Percentiles rank a stretch among this genome's conserved stretches.
These are phyloP conservation scores for Vitis hybrid DNA, from an alignment of 177 flowering plant species.

Conservation along the genomic window DNA sequence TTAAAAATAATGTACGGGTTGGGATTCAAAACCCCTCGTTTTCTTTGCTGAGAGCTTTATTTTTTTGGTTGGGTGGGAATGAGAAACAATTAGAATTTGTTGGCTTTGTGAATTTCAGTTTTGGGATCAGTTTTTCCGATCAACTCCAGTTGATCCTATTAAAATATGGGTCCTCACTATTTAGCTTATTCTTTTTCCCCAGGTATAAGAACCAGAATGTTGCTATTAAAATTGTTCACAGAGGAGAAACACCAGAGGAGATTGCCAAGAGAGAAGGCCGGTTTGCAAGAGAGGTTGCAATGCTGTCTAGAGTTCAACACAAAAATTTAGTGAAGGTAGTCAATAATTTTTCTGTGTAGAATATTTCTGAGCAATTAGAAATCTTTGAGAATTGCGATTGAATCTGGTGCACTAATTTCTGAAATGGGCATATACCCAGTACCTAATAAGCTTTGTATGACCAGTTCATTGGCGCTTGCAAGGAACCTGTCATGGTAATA, in stretches of 20 bases:
- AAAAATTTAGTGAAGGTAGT: conserved; percentile 74
- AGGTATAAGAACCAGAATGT: conserved; percentile 48
- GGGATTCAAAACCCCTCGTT: too few relatives aligned
- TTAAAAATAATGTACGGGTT: too few relatives aligned
- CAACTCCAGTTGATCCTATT: too few relatives aligned
- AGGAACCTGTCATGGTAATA: conserved; percentile 70
- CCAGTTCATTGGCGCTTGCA: conserved; percentile 85
- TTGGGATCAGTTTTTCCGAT: too few relatives aligned
- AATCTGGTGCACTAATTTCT: neutral
- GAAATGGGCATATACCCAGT: neutral
- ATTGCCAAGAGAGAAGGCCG: conserved; percentile 37
- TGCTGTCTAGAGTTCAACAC: conserved; percentile 80
- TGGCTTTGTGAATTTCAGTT: too few relatives aligned
- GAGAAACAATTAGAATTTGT: too few relatives aligned
- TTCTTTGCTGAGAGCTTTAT: too few relatives aligned
- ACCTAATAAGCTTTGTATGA: conserved; percentile 8
- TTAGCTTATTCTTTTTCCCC: conserved; percentile 4
- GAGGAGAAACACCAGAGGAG: conserved; percentile 51
- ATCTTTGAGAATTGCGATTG: neutral
- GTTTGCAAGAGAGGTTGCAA: conserved; percentile 69
- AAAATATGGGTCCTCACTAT: too few relatives aligned
- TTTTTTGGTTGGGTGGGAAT: too few relatives aligned
- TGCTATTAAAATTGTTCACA: conserved; percentile 42
- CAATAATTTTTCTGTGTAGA: neutral
- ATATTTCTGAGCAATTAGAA: neutral